These are phyloP conservation scores for Coemansia sp. DNA, from an alignment of 192 early-diverging fungal species.

Conservation along the genomic window DNA sequence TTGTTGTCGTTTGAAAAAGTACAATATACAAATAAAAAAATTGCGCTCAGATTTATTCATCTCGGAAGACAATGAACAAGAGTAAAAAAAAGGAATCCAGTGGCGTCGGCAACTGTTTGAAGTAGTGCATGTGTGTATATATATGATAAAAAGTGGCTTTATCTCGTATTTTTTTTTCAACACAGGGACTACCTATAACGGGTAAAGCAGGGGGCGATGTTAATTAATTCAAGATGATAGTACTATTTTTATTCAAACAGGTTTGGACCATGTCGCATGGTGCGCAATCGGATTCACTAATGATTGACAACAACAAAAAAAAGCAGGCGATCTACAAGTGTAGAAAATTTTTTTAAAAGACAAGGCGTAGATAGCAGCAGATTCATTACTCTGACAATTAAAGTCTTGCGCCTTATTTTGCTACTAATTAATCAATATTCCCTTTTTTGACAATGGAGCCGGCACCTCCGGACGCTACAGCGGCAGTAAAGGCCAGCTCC, in stretches of 20 bases:
- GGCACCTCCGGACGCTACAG: neutral
- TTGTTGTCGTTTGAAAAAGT: neutral
- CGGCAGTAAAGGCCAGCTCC: neutral
- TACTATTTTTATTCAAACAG: neutral
- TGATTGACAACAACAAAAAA: constrained; percentile 10
- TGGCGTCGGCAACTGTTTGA: neutral
- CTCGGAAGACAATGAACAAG: neutral
- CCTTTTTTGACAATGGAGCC: neutral
- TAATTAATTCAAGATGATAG: too few species aligned
- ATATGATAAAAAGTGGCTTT: neutral
- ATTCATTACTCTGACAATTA: neutral
- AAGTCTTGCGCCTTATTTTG: neutral
- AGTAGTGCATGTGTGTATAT: neutral
- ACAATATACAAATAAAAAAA: neutral
- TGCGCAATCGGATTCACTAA: constrained; percentile 2
- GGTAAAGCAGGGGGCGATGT: neutral
- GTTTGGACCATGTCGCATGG: neutral
- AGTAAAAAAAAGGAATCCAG: neutral
- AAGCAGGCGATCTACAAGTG: neutral
- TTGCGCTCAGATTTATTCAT: constrained; percentile 1
- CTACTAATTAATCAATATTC: neutral
- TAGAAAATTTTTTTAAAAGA: neutral
- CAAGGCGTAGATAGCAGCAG: neutral
- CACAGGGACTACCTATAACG: neutral
- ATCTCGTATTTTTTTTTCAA: neutral